phyloP scores from a whole-genome alignment of 2,329 filamentous ascomycete species.

The Sporothrix dimorphospora region DNA sequence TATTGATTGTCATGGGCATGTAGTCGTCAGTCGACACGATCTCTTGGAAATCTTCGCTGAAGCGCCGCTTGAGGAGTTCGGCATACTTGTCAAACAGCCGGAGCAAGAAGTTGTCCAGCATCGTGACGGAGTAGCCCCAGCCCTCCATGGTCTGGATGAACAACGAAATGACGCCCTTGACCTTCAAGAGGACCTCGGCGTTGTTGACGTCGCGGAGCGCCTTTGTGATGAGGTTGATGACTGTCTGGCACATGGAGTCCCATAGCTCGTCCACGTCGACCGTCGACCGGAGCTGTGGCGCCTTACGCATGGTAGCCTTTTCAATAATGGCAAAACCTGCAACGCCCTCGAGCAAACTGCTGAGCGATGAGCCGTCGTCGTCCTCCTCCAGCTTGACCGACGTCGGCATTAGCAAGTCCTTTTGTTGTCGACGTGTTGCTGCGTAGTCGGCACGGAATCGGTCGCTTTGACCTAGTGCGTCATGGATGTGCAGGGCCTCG shows the following conservation, averaged over 20 bases:
- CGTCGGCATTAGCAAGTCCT: slow-evolving; percentile 81
- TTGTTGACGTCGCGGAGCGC: slow-evolving; percentile 80
- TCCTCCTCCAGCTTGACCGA: slow-evolving; percentile 78
- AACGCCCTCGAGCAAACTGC: slow-evolving; percentile 88
- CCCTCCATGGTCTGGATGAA: slow-evolving; percentile 99
- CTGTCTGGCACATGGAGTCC: slow-evolving; percentile 95
- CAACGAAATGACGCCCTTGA: slow-evolving; percentile 88
- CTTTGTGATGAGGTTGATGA: slow-evolving; percentile 79
- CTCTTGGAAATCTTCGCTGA: slow-evolving; percentile 96
- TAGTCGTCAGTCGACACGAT: slow-evolving; percentile 93
- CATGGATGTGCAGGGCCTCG: slow-evolving; percentile 94
- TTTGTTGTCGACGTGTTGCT: slow-evolving; percentile 86
- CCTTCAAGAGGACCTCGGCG: slow-evolving; percentile 87
- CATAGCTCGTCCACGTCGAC: slow-evolving; percentile 97
- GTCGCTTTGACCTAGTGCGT: slow-evolving; percentile 88
- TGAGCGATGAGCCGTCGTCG: slow-evolving; percentile 84
- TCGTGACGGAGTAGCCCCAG: slow-evolving; percentile 84
- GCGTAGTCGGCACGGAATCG: slow-evolving; percentile 90
- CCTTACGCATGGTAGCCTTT: slow-evolving; percentile 85
- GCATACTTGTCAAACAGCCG: slow-evolving; percentile 92
- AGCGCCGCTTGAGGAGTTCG: slow-evolving; percentile 83
- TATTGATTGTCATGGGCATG: slow-evolving; percentile 98
- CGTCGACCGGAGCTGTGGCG: slow-evolving; percentile 77
- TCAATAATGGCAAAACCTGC: slow-evolving; percentile 97
- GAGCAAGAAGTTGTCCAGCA: slow-evolving; percentile 83